Conservation (phyloP, 169 alveolate species). For the Cryptosporidium meleagridis region DNA sequence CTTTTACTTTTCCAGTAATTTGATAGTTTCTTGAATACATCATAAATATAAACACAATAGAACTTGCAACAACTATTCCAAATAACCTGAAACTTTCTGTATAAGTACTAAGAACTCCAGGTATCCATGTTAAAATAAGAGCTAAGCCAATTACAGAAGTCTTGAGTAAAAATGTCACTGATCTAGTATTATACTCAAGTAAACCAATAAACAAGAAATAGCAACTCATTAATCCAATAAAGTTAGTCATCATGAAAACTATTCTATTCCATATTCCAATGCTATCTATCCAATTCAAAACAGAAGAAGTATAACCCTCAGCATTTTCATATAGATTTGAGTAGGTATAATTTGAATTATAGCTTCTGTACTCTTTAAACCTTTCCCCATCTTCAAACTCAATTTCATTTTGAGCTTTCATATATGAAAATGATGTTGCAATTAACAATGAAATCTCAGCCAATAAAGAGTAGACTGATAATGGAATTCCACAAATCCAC, state of each 20-base stretch:
- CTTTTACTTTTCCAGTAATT: neutral
- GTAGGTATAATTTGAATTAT: conserved; percentile 14
- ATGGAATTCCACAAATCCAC: conserved; percentile 71
- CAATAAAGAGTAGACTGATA: conserved; percentile 28
- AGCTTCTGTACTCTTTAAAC: conserved; percentile 29
- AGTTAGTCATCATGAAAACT: conserved; percentile 48
- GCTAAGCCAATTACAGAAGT: neutral
- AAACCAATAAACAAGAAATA: conserved; percentile 21
- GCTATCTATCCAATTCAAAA: conserved; percentile 53
- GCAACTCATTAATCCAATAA: conserved; percentile 5
- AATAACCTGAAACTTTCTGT: conserved; percentile 34
- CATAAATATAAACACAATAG: conserved; percentile 14
- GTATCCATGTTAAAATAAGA: conserved; percentile 41
- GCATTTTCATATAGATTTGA: conserved; percentile 24
- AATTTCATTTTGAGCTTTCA: neutral
- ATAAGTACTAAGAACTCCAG: conserved; percentile 51
- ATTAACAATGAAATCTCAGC: conserved; percentile 38
- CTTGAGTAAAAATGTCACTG: conserved; percentile 33
- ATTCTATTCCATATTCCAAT: conserved; percentile 56
- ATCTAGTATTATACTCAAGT: conserved; percentile 18
- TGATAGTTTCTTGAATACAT: conserved; percentile 38
- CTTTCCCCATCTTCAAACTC: conserved; percentile 36
- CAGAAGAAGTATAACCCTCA: conserved; percentile 24
- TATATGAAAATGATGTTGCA: conserved; percentile 25
- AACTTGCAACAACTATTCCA: conserved; percentile 10